These are phyloP conservation scores for Henningerozyma blattae DNA, from an alignment of 805 yeast genomes.

Conservation along the genomic window DNA sequence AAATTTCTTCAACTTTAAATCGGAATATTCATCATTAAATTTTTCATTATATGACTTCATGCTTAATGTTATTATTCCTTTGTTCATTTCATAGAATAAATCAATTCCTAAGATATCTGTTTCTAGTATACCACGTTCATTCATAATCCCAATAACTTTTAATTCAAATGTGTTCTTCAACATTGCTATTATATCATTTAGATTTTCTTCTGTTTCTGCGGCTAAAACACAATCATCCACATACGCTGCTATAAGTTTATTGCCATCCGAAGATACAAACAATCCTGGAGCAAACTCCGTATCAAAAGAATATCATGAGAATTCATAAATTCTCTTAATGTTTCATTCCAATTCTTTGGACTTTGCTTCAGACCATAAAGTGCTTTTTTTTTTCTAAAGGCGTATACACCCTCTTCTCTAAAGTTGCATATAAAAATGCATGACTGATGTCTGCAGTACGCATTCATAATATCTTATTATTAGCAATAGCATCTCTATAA, in stretches of 20 bases:
- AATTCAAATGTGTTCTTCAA: conserved; percentile 1
- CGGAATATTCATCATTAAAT: too few relatives aligned
- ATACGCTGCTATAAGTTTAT: conserved; percentile 4
- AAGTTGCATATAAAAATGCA: conserved; percentile 3
- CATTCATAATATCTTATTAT: neutral
- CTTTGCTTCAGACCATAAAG: conserved; percentile 5
- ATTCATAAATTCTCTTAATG: conserved; percentile 2
- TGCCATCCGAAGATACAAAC: conserved; percentile 1
- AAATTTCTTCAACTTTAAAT: too few relatives aligned
- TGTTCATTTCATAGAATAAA: too few relatives aligned
- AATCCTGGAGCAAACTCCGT: conserved; percentile 3
- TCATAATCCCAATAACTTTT: conserved; percentile 4
- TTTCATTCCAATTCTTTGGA: conserved; percentile 5
- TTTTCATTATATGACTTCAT: too few relatives aligned
- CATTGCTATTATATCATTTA: conserved; percentile 1
- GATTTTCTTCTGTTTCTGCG: conserved; percentile 1
- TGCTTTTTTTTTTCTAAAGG: conserved; percentile 1
- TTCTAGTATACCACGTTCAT: neutral
- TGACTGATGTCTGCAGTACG: conserved; percentile 3
- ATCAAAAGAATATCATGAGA: neutral
- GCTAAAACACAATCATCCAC: conserved; percentile 8
- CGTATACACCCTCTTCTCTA: conserved; percentile 1
- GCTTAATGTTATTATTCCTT: too few relatives aligned
- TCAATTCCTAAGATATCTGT: conserved; percentile 6
- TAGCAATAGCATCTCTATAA: conserved; percentile 3